Conservation (phyloP, 495 filamentous ascomycete species). For the Penicillium bialowiezense region DNA sequence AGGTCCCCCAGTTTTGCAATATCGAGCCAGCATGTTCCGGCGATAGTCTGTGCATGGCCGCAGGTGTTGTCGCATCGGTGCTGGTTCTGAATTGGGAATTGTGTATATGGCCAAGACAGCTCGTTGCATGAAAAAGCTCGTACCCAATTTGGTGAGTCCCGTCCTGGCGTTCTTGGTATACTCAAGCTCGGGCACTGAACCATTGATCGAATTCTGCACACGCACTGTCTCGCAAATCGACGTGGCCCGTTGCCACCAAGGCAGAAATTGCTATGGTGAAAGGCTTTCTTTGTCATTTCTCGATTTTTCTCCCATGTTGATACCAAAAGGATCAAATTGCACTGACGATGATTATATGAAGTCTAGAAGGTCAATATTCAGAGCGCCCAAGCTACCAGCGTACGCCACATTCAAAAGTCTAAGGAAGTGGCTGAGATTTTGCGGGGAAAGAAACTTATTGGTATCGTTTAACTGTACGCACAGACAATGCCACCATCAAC, state of each 20-base stretch:
- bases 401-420: too few relatives aligned
- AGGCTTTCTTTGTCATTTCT: too few relatives aligned
- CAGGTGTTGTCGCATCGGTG: neutral
- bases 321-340: too few relatives aligned
- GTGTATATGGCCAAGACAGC: neutral
- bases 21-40: too few relatives aligned
- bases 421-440: neutral
- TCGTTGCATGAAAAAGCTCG: neutral
- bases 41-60: neutral
- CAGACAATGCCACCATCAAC: neutral
- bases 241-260: too few relatives aligned
- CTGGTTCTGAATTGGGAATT: neutral
- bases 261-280: too few relatives aligned
- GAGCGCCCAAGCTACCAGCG: too few relatives aligned
- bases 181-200: neutral
- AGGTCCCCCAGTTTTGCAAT: too few relatives aligned
- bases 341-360: too few relatives aligned
- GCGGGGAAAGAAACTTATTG: neutral
- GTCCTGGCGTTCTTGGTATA: neutral
- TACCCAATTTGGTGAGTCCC: neutral
- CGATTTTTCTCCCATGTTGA: too few relatives aligned
- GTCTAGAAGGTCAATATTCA: too few relatives aligned
- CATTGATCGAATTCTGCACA: neutral
- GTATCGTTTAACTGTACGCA: neutral
- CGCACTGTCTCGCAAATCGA: too few relatives aligned